Evolutionary conservation across 2,329 filamentous ascomycete genomes (phyloP).

Genomic region (Colletotrichum echinochloae): DNA sequence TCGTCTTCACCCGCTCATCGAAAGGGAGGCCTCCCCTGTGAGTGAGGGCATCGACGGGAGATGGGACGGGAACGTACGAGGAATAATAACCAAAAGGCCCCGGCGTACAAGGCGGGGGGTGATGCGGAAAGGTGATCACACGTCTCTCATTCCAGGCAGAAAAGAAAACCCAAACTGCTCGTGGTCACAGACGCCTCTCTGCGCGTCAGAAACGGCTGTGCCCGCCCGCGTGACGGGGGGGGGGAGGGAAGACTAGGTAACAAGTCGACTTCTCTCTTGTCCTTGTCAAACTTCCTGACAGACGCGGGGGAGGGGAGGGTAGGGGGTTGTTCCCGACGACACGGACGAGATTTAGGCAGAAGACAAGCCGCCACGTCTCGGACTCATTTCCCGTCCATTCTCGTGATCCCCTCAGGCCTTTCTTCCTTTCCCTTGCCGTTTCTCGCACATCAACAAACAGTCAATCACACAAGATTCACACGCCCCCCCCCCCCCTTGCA

Average conservation of each 20-base stretch:
- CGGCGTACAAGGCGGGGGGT: neutral
- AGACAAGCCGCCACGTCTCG: too few relatives aligned
- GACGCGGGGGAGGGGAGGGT: too few relatives aligned
- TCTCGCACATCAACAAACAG: neutral
- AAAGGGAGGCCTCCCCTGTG: neutral
- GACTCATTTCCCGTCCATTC: neutral
- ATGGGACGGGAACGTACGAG: neutral
- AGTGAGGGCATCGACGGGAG: neutral
- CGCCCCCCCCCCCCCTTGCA: neutral
- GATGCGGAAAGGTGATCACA: conserved; percentile 6
- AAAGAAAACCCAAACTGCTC: too few relatives aligned
- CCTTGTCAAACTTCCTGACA: too few relatives aligned
- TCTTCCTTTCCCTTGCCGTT: neutral
- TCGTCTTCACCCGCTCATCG: neutral
- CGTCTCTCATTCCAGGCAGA: conserved; percentile 1
- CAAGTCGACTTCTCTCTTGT: too few relatives aligned
- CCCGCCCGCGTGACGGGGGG: too few relatives aligned
- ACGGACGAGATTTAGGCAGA: too few relatives aligned
- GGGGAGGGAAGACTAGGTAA: too few relatives aligned
- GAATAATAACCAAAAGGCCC: neutral
- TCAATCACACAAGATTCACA: neutral
- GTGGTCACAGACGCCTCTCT: neutral
- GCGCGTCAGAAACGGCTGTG: neutral
- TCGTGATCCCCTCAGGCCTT: neutral
- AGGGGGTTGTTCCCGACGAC: too few relatives aligned